phyloP scores from a whole-genome alignment of 2,329 filamentous ascomycete species.

The Fusarium lateritium region DNA sequence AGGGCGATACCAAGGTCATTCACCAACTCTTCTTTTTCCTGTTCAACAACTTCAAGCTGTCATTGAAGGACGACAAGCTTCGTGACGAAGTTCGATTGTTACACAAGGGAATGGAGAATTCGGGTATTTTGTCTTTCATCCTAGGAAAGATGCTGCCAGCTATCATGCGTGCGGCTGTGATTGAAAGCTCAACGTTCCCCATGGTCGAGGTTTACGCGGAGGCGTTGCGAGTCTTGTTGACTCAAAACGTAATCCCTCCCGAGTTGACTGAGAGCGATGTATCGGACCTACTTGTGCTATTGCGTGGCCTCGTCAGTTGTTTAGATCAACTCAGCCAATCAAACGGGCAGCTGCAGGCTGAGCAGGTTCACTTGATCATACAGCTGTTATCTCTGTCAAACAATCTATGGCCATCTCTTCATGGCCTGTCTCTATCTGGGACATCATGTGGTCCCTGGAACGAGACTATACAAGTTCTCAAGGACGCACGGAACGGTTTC shows the following conservation, averaged over 20 bases:
- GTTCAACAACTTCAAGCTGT: slow-evolving; percentile 70
- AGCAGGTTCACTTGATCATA: slow-evolving; percentile 49
- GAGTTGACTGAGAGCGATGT: slow-evolving; percentile 56
- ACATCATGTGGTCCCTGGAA: slow-evolving; percentile 35
- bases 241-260: slow-evolving; percentile 53
- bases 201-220: slow-evolving; percentile 66
- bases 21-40: slow-evolving; percentile 70
- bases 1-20: slow-evolving; percentile 64
- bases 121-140: slow-evolving; percentile 62
- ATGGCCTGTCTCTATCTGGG: slow-evolving; percentile 36
- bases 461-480: slow-evolving; percentile 36
- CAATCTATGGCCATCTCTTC: slow-evolving; percentile 51
- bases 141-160: slow-evolving; percentile 69
- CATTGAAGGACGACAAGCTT: slow-evolving; percentile 65
- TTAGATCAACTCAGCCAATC: slow-evolving; percentile 47
- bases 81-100: slow-evolving; percentile 63
- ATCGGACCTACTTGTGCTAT: slow-evolving; percentile 51
- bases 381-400: slow-evolving; percentile 51
- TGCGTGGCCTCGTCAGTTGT: slow-evolving; percentile 52
- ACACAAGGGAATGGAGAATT: slow-evolving; percentile 63
- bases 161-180: slow-evolving; percentile 59
- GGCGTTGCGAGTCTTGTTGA: slow-evolving; percentile 58
- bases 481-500: slow-evolving; percentile 35
- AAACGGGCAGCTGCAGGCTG: slow-evolving; percentile 35
- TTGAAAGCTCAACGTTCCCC: slow-evolving; percentile 58